Evolutionary conservation across 1,139 yeast species (phyloP), one percentile per base, ranked within the genome.

Genomic region (Trichomonascaceae sp.): DNA sequence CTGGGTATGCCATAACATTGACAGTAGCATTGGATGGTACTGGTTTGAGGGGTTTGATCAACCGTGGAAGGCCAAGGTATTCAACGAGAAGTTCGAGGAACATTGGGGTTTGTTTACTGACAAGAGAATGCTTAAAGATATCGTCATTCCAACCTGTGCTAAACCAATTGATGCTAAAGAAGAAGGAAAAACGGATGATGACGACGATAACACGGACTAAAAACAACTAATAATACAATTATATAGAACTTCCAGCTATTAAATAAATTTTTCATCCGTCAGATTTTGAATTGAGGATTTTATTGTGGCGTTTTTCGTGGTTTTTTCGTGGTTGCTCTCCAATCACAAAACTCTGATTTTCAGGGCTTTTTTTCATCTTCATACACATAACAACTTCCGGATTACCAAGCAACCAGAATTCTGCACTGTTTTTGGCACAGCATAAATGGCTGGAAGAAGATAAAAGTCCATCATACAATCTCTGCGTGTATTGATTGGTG

Each of bases 1-100:
- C 22, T 84, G 84, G 81, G 63, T 81, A 2, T 83, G 88, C 63
- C 69, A 72, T 9, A 71, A 78, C 15, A 60, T 64, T 13, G 61
- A 58, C n/a, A 52, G 58, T 18, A 60, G 58, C 2, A 68, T 75
- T 50, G 80, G 78, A 0, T 85, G 85, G 83, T 84, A 73, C 62
- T 84, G 77, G 71, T 82, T 83, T 63, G 88, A 84, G 63, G 89
- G 87, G 0, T 84, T 83, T 67, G 89, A 85, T 67, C 87, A 83
- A 63, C 87, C 87, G 0, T 83, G 88, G 87, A 84, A 83, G 60
- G 67, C 69, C 52, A 66, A 36, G 41, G 17, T 36, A 9, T 15
- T 36, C 41, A 22, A 27, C 4, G 72, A 75, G 51, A 68, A 66
- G 54, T 84, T 88, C 89, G 89, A 84, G 63, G 79, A 87, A 0